phyloP scores from a whole-genome alignment of 2,329 filamentous ascomycete species.

The Colletotrichum lupini region DNA sequence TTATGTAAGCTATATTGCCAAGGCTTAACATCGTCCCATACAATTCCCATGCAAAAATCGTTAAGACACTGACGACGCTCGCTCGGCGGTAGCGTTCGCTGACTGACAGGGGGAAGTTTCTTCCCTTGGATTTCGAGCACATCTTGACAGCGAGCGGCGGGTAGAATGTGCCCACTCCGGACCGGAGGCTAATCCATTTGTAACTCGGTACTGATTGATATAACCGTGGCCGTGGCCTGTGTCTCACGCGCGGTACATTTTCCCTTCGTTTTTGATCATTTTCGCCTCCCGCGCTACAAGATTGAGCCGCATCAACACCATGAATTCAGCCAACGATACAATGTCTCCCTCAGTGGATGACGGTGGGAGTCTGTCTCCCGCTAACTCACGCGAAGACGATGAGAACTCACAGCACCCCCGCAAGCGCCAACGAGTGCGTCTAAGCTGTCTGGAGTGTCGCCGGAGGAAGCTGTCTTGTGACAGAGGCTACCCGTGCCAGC shows the following conservation, averaged over 20 bases:
- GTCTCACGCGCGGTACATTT: slow-evolving; percentile 5
- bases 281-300: slow-evolving; percentile 1
- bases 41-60: background rate
- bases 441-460: slow-evolving; percentile 71
- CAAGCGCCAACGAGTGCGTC: slow-evolving; percentile 68
- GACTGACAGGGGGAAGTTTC: slow-evolving; percentile 33
- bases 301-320: background rate
- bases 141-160: slow-evolving; percentile 32
- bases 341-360: slow-evolving; percentile 42
- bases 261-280: slow-evolving; percentile 28
- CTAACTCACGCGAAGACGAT: slow-evolving; percentile 39
- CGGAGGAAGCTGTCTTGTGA: slow-evolving; percentile 71
- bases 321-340: slow-evolving; percentile 13
- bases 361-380: slow-evolving; percentile 28
- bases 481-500: slow-evolving; percentile 70
- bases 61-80: background rate
- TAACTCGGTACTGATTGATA: slow-evolving; percentile 33
- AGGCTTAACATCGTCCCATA: background rate
- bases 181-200: slow-evolving; percentile 30
- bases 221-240: slow-evolving; percentile 29
- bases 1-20: slow-evolving; percentile 9
- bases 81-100: slow-evolving; percentile 21
- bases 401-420: slow-evolving; percentile 52
- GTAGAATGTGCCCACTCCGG: slow-evolving; percentile 24
- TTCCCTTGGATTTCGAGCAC: slow-evolving; percentile 29